Conservation (phyloP, 177 flowering plant genomes). For the Vitis hybrid region DNA sequence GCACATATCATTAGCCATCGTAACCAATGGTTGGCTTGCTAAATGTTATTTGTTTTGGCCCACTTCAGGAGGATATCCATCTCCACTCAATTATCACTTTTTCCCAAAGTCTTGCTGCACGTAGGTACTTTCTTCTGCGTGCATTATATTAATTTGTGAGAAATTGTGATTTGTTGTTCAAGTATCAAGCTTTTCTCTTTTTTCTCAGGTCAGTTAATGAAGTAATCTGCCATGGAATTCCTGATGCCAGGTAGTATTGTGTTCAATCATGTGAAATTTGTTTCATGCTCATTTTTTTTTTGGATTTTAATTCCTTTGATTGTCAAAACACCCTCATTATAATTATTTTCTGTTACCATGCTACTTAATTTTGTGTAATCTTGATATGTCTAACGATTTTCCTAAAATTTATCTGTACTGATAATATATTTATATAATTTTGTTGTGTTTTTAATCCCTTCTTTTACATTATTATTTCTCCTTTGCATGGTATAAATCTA, state of each 20-base stretch:
- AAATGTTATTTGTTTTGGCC: background rate
- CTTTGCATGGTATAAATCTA: no score
- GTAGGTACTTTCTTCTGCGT: conserved; percentile 68
- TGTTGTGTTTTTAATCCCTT: background rate
- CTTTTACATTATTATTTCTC: no score
- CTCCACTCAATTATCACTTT: conserved; percentile 93
- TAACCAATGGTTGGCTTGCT: background rate
- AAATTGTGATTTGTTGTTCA: background rate
- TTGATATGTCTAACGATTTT: no score
- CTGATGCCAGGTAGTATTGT: conserved; percentile 79
- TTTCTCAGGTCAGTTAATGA: conserved; percentile 89
- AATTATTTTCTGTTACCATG: background rate
- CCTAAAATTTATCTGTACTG: no score
- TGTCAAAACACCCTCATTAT: background rate
- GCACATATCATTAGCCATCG: background rate
- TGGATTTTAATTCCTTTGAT: background rate
- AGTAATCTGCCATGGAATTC: conserved; percentile 98
- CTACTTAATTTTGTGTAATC: no score
- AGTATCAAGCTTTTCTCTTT: background rate
- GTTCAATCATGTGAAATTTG: background rate
- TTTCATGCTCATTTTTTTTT: background rate
- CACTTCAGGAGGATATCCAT: conserved; percentile 93
- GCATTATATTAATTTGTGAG: background rate
- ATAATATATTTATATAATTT: background rate
- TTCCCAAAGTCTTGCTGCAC: conserved; percentile 99